These are phyloP conservation scores for Solanum medicagineum DNA, from an alignment of 257 asterid genomes.

Conservation along the genomic window DNA sequence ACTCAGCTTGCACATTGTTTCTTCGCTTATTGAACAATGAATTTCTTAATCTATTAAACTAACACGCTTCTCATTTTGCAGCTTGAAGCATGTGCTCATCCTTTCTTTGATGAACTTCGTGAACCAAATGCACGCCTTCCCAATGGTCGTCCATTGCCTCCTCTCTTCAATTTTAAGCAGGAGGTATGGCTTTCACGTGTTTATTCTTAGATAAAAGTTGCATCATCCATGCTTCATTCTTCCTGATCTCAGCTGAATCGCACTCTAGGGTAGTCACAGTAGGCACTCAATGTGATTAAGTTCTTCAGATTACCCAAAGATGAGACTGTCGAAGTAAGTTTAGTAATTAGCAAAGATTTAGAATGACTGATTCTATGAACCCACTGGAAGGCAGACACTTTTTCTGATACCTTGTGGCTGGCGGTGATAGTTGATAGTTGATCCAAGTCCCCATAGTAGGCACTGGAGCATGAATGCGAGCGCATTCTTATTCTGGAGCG, in stretches of 20 bases:
- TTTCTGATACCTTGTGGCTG: background rate
- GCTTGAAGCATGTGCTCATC: conserved; percentile 84
- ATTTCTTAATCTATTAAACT: background rate
- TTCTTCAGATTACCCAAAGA: background rate
- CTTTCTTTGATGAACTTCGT: conserved; percentile 91
- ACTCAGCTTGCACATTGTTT: background rate
- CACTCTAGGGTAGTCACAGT: background rate
- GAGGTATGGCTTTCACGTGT: conserved; percentile 35
- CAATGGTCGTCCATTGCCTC: conserved; percentile 80
- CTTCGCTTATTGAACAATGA: background rate
- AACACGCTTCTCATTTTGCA: conserved; percentile 25
- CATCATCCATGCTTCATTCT: background rate
- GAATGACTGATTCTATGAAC: background rate
- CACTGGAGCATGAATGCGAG: background rate
- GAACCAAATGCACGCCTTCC: conserved; percentile 84
- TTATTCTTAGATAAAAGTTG: background rate
- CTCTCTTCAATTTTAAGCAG: conserved; percentile 81
- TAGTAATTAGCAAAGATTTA: background rate
- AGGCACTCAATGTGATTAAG: background rate
- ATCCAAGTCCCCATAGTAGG: background rate
- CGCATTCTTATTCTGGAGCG: background rate
- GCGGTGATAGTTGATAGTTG: background rate
- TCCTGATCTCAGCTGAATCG: background rate
- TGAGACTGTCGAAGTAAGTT: background rate
- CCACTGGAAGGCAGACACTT: background rate